phyloP scores from a whole-genome alignment of 371 early-diverging fungal species.

The Dentiscutata heterogama region DNA sequence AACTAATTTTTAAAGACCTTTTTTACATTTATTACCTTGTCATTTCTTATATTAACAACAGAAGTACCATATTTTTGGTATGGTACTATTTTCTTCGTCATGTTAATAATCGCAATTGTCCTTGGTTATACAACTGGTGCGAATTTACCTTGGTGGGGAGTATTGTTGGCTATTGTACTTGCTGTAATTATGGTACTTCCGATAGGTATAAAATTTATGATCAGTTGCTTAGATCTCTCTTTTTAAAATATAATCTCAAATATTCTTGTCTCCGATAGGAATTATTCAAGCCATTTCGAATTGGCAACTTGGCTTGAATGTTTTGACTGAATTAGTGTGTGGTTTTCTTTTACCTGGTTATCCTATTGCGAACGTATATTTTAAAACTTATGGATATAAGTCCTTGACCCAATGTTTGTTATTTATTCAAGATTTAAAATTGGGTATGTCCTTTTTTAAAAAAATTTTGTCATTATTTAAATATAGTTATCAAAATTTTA shows the following conservation, averaged over 20 bases:
- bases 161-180: slow-evolving; percentile 72
- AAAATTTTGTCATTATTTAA: background rate
- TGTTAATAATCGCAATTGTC: slow-evolving; percentile 70
- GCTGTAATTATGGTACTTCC: slow-evolving; percentile 78
- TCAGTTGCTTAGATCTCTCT: too few relatives aligned
- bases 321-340: slow-evolving; percentile 73
- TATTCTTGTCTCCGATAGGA: background rate
- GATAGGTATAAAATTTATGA: slow-evolving; percentile 61
- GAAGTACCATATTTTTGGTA: slow-evolving; percentile 82
- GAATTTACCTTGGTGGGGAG: slow-evolving; percentile 77
- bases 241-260: too few relatives aligned
- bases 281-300: slow-evolving; percentile 55
- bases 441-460: slow-evolving; percentile 59
- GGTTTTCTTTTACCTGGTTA: slow-evolving; percentile 69
- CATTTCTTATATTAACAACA: slow-evolving; percentile 39
- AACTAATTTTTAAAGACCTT: too few relatives aligned
- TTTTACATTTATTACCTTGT: background rate
- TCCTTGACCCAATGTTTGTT: slow-evolving; percentile 64
- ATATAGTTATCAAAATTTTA: slow-evolving; percentile 43
- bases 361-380: slow-evolving; percentile 58
- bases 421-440: slow-evolving; percentile 61
- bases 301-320: slow-evolving; percentile 70
- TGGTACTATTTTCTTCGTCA: slow-evolving; percentile 64
- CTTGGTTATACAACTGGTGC: slow-evolving; percentile 71
- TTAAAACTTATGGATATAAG: slow-evolving; percentile 64